Conservation (phyloP, 2,329 filamentous ascomycete genomes). For the Periconia sp. region DNA sequence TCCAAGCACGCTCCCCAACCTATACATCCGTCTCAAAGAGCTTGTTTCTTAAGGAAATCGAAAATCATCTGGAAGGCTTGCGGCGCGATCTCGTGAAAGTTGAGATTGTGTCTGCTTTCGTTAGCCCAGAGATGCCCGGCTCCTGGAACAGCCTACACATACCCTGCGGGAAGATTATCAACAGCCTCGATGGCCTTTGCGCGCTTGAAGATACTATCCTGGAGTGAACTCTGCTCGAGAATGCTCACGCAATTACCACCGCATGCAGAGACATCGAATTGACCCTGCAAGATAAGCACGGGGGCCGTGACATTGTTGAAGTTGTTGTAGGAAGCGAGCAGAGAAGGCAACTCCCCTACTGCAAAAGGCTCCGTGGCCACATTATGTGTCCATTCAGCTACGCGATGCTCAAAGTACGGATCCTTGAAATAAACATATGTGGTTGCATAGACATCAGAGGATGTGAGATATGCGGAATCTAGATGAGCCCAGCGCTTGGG, state of each 20-base stretch:
- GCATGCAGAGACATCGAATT: slow-evolving; percentile 4
- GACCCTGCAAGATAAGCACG: neutral
- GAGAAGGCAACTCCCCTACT: slow-evolving; percentile 2
- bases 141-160: no score
- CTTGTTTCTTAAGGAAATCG: neutral
- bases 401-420: slow-evolving; percentile 5
- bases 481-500: slow-evolving; percentile 7
- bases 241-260: slow-evolving; percentile 3
- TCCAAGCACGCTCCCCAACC: no score
- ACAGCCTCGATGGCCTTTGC: neutral
- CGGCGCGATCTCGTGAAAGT: slow-evolving; percentile 1
- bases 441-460: slow-evolving; percentile 3
- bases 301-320: slow-evolving; percentile 4
- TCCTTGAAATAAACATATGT: slow-evolving; percentile 5
- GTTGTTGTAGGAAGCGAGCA: slow-evolving; percentile 1
- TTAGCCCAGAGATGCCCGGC: no score
- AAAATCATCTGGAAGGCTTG: neutral
- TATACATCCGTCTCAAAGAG: no score
- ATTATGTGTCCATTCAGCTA: slow-evolving; percentile 3
- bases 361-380: slow-evolving; percentile 6
- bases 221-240: neutral
- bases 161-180: slow-evolving; percentile 10
- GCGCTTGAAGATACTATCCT: neutral
- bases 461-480: slow-evolving; percentile 5
- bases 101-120: slow-evolving; percentile 1